These are phyloP conservation scores for Mucor irregularis DNA, from an alignment of 371 early-diverging fungal species.

Conservation along the genomic window DNA sequence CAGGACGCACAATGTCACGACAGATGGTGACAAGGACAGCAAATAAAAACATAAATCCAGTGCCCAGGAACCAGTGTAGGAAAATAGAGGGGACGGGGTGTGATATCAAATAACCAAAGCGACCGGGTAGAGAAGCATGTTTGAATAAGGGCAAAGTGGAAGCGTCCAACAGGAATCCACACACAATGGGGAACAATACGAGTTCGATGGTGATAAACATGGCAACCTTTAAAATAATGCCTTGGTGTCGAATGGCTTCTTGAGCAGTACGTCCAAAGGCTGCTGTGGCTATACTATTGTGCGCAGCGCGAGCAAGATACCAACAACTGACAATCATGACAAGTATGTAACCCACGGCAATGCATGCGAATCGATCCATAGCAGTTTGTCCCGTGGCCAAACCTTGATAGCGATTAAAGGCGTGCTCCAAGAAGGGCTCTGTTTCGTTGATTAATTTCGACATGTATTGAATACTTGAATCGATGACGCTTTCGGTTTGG, in stretches of 20 bases:
- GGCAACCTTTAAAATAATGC: conserved; percentile 63
- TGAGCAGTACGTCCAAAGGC: conserved; percentile 42
- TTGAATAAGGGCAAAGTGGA: conserved; percentile 75
- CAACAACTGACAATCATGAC: conserved; percentile 29
- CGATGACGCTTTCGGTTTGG: background rate
- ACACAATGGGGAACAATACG: conserved; percentile 81
- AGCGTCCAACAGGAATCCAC: conserved; percentile 79
- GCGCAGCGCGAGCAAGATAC: conserved; percentile 23
- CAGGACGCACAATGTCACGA: conserved; percentile 81
- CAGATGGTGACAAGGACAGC: conserved; percentile 76
- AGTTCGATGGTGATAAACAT: conserved; percentile 87
- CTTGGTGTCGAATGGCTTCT: conserved; percentile 52
- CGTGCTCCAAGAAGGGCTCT: conserved; percentile 9
- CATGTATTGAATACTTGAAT: background rate
- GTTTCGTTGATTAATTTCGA: conserved; percentile 8
- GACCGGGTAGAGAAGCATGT: conserved; percentile 52
- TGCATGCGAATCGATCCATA: conserved; percentile 35
- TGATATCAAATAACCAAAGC: conserved; percentile 50
- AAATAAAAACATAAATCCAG: conserved; percentile 90
- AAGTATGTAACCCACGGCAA: conserved; percentile 37
- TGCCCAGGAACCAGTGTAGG: conserved; percentile 90
- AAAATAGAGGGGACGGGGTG: conserved; percentile 72
- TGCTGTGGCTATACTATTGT: background rate
- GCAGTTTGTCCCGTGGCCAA: conserved; percentile 35
- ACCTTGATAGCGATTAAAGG: conserved; percentile 27